Conservation (phyloP, 1,139 yeast species). For the Wickerhamomyces sp. region DNA sequence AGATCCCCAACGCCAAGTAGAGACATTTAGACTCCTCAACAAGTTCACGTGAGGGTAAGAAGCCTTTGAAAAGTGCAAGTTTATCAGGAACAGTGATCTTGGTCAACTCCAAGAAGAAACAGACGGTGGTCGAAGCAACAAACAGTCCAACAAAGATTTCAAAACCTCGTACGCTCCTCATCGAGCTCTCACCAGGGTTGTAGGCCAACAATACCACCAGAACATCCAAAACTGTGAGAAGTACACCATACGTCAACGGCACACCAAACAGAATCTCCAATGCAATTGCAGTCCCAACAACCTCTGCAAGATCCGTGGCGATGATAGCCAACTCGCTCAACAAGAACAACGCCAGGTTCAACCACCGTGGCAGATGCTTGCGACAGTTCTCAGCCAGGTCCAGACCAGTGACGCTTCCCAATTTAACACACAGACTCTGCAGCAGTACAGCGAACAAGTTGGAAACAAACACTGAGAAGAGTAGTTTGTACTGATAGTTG, state of each 20-base stretch:
- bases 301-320: conserved; percentile 92
- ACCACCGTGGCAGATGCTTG: conserved; percentile 57
- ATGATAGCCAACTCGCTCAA: conserved; percentile 86
- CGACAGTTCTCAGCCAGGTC: conserved; percentile 87
- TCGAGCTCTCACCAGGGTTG: conserved; percentile 74
- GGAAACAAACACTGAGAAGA: conserved; percentile 76
- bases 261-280: conserved; percentile 73
- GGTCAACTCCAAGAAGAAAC: conserved; percentile 77
- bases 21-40: conserved; percentile 70
- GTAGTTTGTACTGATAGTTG: conserved; percentile 72
- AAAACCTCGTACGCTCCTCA: conserved; percentile 71
- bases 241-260: conserved; percentile 76
- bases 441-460: conserved; percentile 83
- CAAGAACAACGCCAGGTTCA: conserved; percentile 58
- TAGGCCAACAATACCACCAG: conserved; percentile 81
- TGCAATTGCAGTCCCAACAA: conserved; percentile 90
- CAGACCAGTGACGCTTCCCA: conserved; percentile 88
- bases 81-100: conserved; percentile 56
- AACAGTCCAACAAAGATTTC: conserved; percentile 75
- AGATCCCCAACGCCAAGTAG: conserved; percentile 80
- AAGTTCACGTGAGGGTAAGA: conserved; percentile 69
- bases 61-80: conserved; percentile 61
- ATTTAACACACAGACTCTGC: conserved; percentile 77
- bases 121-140: conserved; percentile 77
- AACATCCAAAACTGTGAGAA: conserved; percentile 80